These are phyloP conservation scores for Umbelopsis sp. DNA, from an alignment of 371 early-diverging fungal species.

Conservation along the genomic window DNA sequence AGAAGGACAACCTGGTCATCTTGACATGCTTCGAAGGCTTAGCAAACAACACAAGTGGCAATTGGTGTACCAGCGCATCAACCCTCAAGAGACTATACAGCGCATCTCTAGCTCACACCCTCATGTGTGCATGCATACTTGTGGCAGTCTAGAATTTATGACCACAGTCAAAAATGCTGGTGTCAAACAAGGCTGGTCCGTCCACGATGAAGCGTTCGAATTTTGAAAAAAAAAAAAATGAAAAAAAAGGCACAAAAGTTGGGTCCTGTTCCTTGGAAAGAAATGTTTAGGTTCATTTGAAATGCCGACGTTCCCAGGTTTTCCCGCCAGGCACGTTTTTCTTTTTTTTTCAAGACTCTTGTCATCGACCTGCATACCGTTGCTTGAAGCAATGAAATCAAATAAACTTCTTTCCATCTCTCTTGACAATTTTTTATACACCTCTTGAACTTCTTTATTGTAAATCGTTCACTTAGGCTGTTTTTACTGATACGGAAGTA, in stretches of 20 bases:
- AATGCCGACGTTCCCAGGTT: slow-evolving; percentile 3
- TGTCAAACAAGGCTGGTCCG: slow-evolving; percentile 31
- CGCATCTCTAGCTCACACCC: slow-evolving; percentile 4
- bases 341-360: background rate
- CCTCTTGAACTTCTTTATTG: too few relatives aligned
- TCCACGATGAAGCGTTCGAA: slow-evolving; percentile 50
- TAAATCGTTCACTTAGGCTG: too few relatives aligned
- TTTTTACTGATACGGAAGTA: background rate
- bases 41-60: slow-evolving; percentile 27
- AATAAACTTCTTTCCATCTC: too few relatives aligned
- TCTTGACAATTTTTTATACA: too few relatives aligned
- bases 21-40: slow-evolving; percentile 22
- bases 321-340: slow-evolving; percentile 15
- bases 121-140: slow-evolving; percentile 41
- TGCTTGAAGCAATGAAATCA: background rate
- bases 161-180: slow-evolving; percentile 38
- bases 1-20: slow-evolving; percentile 25
- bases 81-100: slow-evolving; percentile 24
- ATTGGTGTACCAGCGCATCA: slow-evolving; percentile 30
- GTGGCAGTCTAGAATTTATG: slow-evolving; percentile 43
- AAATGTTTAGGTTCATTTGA: background rate
- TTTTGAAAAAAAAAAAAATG: slow-evolving; percentile 25
- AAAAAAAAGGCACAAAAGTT: slow-evolving; percentile 3
- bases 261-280: background rate
- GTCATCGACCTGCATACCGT: background rate